A percentile compares a stretch with the other conserved stretches of the same genome.
phyloP scores from a whole-genome alignment of 2,329 filamentous ascomycete species.

The Colletotrichum gigasporum region DNA sequence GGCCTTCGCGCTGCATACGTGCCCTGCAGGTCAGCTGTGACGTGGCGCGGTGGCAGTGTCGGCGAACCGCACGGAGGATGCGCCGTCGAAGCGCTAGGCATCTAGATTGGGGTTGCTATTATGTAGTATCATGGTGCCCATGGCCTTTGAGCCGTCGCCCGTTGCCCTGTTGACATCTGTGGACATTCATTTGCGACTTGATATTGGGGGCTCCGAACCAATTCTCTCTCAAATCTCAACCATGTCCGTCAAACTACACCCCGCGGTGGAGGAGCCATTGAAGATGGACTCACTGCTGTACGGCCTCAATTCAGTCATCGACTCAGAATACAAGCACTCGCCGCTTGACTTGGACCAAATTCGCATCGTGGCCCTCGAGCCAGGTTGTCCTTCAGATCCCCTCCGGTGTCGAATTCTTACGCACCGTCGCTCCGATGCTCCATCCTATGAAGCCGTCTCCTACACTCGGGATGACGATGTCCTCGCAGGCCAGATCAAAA shows the following conservation, averaged over 20 bases:
- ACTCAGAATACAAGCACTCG: background rate
- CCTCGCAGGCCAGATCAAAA: background rate
- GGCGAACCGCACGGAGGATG: background rate
- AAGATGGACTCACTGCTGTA: too few species aligned
- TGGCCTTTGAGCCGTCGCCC: too few species aligned
- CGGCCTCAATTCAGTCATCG: too few species aligned
- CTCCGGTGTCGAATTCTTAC: background rate
- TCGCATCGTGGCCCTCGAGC: background rate
- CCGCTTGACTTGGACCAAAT: background rate
- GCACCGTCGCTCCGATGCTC: background rate
- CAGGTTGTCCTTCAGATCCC: background rate
- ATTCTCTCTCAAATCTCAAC: too few species aligned
- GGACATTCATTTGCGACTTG: too few species aligned
- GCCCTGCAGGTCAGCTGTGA: background rate
- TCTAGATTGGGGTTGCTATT: too few species aligned
- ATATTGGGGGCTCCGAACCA: too few species aligned
- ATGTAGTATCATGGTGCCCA: too few species aligned
- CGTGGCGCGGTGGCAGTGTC: background rate
- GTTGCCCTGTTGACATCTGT: too few species aligned
- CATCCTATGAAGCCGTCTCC: constrained; percentile 7
- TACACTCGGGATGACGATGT: background rate
- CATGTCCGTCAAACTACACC: too few species aligned
- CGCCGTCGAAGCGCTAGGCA: too few species aligned
- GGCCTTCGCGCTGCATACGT: background rate
- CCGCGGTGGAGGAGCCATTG: too few species aligned